These are phyloP conservation scores for Fusarium nematophilum DNA, from an alignment of 2,329 filamentous ascomycete species.

Conservation along the genomic window DNA sequence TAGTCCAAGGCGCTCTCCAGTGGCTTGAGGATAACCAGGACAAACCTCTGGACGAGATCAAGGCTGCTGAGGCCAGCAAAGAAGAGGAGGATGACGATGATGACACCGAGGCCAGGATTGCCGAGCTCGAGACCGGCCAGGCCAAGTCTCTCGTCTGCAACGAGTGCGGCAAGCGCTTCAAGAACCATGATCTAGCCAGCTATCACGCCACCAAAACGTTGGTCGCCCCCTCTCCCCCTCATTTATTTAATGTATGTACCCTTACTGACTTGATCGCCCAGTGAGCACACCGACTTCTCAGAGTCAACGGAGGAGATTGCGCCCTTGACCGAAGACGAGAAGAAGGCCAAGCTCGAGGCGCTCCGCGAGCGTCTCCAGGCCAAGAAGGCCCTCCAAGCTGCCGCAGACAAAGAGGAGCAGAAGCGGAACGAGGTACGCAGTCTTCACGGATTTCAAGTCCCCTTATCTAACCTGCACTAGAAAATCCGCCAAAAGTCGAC, in stretches of 20 bases:
- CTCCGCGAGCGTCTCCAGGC: constrained; percentile 76
- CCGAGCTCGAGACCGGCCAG: constrained; percentile 76
- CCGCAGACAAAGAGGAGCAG: constrained; percentile 81
- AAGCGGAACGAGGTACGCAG: constrained; percentile 82
- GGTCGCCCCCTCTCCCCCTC: constrained; percentile 40
- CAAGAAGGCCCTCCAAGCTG: constrained; percentile 76
- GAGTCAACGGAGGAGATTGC: constrained; percentile 94
- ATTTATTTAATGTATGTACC: too few relatives aligned
- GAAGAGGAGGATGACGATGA: constrained; percentile 62
- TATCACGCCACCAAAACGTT: constrained; percentile 91
- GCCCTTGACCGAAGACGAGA: constrained; percentile 91
- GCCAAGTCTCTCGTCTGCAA: constrained; percentile 91
- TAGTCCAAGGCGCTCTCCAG: constrained; percentile 89
- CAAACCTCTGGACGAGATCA: constrained; percentile 84
- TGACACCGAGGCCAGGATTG: constrained; percentile 65
- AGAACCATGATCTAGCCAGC: constrained; percentile 82
- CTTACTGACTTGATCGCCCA: constrained; percentile 44
- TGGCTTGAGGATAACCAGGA: constrained; percentile 96
- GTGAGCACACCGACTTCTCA: constrained; percentile 88
- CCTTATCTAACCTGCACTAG: constrained; percentile 47
- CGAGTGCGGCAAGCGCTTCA: constrained; percentile 92
- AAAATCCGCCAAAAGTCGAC: constrained; percentile 86
- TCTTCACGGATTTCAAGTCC: neutral
- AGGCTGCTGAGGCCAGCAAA: constrained; percentile 56
- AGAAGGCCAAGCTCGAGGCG: constrained; percentile 81